These are phyloP conservation scores for Citrus maxima DNA, from an alignment of 345 rosid genomes.

Conservation along the genomic window DNA sequence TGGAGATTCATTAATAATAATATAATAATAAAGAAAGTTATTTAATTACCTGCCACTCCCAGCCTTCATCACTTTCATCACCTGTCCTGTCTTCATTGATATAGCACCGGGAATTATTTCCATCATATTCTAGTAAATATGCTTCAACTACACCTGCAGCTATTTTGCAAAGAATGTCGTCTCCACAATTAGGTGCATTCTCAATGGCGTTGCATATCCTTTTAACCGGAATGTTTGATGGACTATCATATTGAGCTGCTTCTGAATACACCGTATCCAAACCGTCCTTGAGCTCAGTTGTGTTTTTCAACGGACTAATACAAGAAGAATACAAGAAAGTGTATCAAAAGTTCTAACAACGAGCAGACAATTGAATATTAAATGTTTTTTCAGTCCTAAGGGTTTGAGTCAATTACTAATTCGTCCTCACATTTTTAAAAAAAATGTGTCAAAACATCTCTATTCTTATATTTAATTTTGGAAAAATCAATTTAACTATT, in stretches of 20 bases:
- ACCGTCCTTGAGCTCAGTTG: not conserved
- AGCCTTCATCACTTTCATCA: too few species aligned
- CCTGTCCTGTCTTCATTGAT: not conserved
- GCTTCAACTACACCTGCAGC: not conserved
- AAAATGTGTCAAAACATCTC: too few species aligned
- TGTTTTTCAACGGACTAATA: not conserved
- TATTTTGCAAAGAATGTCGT: not conserved
- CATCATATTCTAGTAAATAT: not conserved
- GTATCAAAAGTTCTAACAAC: too few species aligned
- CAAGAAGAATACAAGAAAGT: not conserved
- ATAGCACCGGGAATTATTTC: not conserved
- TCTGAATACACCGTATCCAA: not conserved
- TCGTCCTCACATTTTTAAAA: too few species aligned
- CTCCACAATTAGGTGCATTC: not conserved
- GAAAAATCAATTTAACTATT: too few species aligned
- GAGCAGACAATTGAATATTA: too few species aligned
- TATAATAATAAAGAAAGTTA: too few species aligned
- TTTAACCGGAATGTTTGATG: constrained; percentile 19
- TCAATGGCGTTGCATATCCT: constrained; percentile 23
- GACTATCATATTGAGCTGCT: constrained; percentile 23
- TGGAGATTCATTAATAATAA: too few species aligned
- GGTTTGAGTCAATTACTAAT: not conserved
- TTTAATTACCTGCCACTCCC: too few species aligned
- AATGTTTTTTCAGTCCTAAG: too few species aligned
- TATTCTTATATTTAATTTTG: too few species aligned